Conservation (phyloP, 1,139 yeast genomes). For the Blastobotrys capitulatus region DNA sequence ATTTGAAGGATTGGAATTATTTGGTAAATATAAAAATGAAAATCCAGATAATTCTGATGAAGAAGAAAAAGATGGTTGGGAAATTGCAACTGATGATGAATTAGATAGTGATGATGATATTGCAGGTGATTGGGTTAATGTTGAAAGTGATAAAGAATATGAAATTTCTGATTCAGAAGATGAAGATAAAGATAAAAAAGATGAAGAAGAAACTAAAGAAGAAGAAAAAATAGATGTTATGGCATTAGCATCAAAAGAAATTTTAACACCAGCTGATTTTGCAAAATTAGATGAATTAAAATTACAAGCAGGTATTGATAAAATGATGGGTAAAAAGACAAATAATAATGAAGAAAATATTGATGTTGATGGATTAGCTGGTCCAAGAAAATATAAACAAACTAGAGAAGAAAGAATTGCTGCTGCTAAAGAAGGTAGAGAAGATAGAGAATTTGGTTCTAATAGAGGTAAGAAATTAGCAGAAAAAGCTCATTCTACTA, state of each 20-base stretch:
- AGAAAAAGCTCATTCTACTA: slow-evolving; percentile 76
- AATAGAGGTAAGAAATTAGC: slow-evolving; percentile 66
- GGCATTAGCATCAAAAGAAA: slow-evolving; percentile 56
- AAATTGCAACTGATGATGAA: slow-evolving; percentile 41
- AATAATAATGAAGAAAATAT: slow-evolving; percentile 69
- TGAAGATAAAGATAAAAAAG: slow-evolving; percentile 17
- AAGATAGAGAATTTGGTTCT: slow-evolving; percentile 88
- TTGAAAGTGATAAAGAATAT: slow-evolving; percentile 52
- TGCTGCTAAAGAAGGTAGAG: slow-evolving; percentile 82
- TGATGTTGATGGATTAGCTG: slow-evolving; percentile 74
- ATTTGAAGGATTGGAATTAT: slow-evolving; percentile 84
- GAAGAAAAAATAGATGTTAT: slow-evolving; percentile 21
- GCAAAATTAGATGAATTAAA: slow-evolving; percentile 87
- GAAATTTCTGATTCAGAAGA: slow-evolving; percentile 37
- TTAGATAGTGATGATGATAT: slow-evolving; percentile 50
- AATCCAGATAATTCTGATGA: slow-evolving; percentile 47
- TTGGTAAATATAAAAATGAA: slow-evolving; percentile 81
- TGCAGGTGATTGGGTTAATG: slow-evolving; percentile 49
- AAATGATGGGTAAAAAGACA: slow-evolving; percentile 51
- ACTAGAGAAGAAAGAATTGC: slow-evolving; percentile 86
- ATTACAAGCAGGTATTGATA: slow-evolving; percentile 77
- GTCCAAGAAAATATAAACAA: slow-evolving; percentile 80
- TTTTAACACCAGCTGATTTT: slow-evolving; percentile 95
- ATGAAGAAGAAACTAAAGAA: slow-evolving; percentile 19
- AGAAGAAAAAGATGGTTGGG: slow-evolving; percentile 40